These are phyloP conservation scores for Phaseolus lunatus DNA, from an alignment of 306 rosid genomes.

Conservation along the genomic window DNA sequence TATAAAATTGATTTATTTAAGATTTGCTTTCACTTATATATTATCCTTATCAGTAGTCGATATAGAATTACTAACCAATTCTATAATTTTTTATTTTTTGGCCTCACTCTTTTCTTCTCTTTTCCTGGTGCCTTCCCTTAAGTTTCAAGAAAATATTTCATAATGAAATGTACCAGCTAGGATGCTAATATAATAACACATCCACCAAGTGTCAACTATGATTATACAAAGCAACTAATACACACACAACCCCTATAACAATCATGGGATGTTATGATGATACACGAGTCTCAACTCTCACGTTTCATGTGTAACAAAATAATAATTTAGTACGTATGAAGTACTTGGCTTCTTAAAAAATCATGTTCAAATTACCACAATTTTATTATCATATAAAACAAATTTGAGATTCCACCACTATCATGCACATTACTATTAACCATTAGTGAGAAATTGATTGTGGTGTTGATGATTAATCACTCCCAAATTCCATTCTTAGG, in stretches of 20 bases:
- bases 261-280: slow-evolving; percentile 58
- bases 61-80: too few relatives aligned
- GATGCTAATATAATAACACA: slow-evolving; percentile 43
- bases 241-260: slow-evolving; percentile 41
- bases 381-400: slow-evolving; percentile 34
- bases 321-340: slow-evolving; percentile 50
- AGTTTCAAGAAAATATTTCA: slow-evolving; percentile 62
- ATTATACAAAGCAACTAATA: slow-evolving; percentile 46
- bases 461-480: slow-evolving; percentile 36
- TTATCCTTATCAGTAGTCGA: too few relatives aligned
- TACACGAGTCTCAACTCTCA: slow-evolving; percentile 63
- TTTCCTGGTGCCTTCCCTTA: slow-evolving; percentile 59
- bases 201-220: slow-evolving; percentile 50
- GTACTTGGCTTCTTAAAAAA: slow-evolving; percentile 47
- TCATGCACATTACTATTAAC: slow-evolving; percentile 22
- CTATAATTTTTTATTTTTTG: too few relatives aligned
- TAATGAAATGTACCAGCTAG: slow-evolving; percentile 51
- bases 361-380: slow-evolving; percentile 47
- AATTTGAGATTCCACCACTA: slow-evolving; percentile 46
- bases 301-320: slow-evolving; percentile 48
- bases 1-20: too few relatives aligned
- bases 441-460: slow-evolving; percentile 42
- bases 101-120: slow-evolving; percentile 46
- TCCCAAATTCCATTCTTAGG: slow-evolving; percentile 40
- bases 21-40: too few relatives aligned